Percentiles rank a stretch among this genome's conserved stretches.
Evolutionary conservation across 2,329 filamentous ascomycete genomes (phyloP).

Genomic region (Cercospora sesami): DNA sequence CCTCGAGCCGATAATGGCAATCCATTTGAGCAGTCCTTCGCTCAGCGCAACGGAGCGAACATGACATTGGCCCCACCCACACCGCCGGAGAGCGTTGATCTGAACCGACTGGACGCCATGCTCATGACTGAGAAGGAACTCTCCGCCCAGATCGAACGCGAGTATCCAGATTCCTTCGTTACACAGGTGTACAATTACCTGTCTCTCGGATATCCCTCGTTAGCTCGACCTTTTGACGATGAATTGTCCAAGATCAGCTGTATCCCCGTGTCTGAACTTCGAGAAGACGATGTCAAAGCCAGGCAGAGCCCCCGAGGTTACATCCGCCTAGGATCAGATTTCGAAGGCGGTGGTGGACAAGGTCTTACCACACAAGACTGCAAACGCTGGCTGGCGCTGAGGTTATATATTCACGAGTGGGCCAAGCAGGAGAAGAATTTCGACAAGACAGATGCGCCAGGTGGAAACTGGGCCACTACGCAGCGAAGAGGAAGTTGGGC

Average conservation of each 20-base stretch:
- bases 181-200: conserved; percentile 98
- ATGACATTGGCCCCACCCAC: conserved; percentile 29
- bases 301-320: conserved; percentile 66
- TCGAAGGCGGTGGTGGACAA: conserved; percentile 50
- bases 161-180: conserved; percentile 81
- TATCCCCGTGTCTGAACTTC: conserved; percentile 67
- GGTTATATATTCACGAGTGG: conserved; percentile 85
- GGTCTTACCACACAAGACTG: conserved; percentile 53
- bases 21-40: conserved; percentile 43
- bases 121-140: conserved; percentile 47
- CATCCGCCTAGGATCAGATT: conserved; percentile 58
- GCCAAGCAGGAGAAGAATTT: conserved; percentile 80
- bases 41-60: conserved; percentile 27
- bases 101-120: conserved; percentile 42
- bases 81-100: conserved; percentile 31
- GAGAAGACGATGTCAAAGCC: conserved; percentile 66
- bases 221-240: conserved; percentile 78
- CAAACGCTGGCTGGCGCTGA: conserved; percentile 79
- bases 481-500: conserved; percentile 53
- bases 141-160: conserved; percentile 51
- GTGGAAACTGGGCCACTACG: conserved; percentile 45
- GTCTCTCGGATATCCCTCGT: conserved; percentile 84
- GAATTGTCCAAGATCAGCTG: conserved; percentile 80
- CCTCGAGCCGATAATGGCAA: conserved; percentile 36
- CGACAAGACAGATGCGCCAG: conserved; percentile 38